Evolutionary conservation across 2,329 filamentous ascomycete genomes (phyloP).

Genomic region (Epichloe uncinata): DNA sequence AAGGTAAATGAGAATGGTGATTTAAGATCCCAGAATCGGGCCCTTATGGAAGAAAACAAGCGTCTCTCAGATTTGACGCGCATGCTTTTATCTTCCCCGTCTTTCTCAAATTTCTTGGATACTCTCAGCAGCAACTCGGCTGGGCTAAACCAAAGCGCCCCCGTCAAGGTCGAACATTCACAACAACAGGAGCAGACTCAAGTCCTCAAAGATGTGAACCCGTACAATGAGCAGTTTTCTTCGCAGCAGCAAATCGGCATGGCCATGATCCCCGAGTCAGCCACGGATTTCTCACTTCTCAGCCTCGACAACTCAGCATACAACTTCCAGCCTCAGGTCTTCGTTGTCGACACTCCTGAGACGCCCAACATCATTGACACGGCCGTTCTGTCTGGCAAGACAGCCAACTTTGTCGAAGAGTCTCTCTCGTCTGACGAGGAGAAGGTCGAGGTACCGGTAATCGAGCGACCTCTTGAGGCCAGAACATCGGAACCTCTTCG

Average conservation of each 20-base stretch:
- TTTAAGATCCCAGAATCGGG: constrained; percentile 66
- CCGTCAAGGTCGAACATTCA: constrained; percentile 24
- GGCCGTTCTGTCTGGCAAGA: constrained; percentile 58
- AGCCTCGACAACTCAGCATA: constrained; percentile 40
- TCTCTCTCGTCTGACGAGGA: constrained; percentile 32
- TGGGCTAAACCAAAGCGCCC: constrained; percentile 23
- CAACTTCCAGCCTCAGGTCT: constrained; percentile 57
- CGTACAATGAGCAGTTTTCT: constrained; percentile 40
- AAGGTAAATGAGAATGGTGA: constrained; percentile 77
- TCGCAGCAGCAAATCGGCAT: constrained; percentile 61
- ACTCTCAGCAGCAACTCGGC: constrained; percentile 50
- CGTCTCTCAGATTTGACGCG: constrained; percentile 66
- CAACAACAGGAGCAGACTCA: constrained; percentile 31
- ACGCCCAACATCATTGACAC: constrained; percentile 47
- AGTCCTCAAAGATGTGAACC: constrained; percentile 53
- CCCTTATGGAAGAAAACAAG: constrained; percentile 73
- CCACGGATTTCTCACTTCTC: constrained; percentile 63
- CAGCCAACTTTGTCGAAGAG: constrained; percentile 38
- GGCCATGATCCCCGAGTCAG: constrained; percentile 71
- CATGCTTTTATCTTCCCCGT: constrained; percentile 66
- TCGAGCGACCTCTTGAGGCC: constrained; percentile 34
- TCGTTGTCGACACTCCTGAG: constrained; percentile 58
- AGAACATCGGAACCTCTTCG: constrained; percentile 16
- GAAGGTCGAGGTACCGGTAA: constrained; percentile 42
- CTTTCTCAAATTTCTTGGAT: constrained; percentile 71